Percentiles rank a stretch among this genome's conserved stretches.
Evolutionary conservation across 148 eudicot species (phyloP).

Genomic region (Vaccinium vitisidaea): DNA sequence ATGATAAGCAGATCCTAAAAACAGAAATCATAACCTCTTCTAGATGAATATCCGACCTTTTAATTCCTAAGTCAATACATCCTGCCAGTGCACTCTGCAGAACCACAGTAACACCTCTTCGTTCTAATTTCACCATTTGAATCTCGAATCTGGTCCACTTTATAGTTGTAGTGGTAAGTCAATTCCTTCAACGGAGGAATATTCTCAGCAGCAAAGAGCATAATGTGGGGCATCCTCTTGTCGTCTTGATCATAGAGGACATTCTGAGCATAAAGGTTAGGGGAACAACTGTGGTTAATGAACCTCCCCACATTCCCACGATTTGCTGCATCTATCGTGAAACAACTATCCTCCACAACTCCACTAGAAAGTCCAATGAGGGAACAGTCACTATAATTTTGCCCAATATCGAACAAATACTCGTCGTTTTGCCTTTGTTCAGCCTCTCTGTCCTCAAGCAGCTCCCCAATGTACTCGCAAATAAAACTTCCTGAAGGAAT

Average conservation of each 20-base stretch:
- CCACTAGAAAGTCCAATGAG: conserved; percentile 25
- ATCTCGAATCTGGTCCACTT: conserved; percentile 60
- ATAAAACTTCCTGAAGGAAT: conserved; percentile 84
- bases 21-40: neutral
- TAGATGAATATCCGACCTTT: neutral
- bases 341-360: conserved; percentile 52
- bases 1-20: neutral
- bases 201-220: conserved; percentile 86
- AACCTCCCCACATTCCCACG: conserved; percentile 82
- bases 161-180: conserved; percentile 74
- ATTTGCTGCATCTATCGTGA: conserved; percentile 74
- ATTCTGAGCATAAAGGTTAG: conserved; percentile 84
- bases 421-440: conserved; percentile 65
- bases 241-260: conserved; percentile 86
- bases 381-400: conserved; percentile 54
- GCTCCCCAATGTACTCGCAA: conserved; percentile 86
- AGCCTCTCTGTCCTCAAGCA: conserved; percentile 83
- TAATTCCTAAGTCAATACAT: conserved; percentile 44
- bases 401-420: conserved; percentile 82
- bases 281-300: conserved; percentile 85
- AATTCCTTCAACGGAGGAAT: conserved; percentile 85
- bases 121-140: conserved; percentile 61
- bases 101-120: conserved; percentile 82
- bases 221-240: conserved; percentile 78
- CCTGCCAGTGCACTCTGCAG: conserved; percentile 72